Conservation (phyloP, 805 yeast genomes). For the Saccharomyces jurei region DNA sequence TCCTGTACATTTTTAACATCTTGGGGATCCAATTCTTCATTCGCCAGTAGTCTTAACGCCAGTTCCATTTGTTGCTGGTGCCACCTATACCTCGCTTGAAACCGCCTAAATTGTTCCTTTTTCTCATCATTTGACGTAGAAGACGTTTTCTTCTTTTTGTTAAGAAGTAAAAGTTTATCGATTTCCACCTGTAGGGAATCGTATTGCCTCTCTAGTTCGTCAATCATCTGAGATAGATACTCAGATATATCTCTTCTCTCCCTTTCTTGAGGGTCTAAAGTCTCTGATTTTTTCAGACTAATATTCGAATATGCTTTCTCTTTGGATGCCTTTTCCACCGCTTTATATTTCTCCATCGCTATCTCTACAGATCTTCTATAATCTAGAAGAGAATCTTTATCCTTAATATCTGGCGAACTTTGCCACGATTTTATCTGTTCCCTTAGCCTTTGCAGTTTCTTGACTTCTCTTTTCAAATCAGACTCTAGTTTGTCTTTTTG, state of each 20-base stretch:
- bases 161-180: constrained; percentile 23
- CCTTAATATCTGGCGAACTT: constrained; percentile 83
- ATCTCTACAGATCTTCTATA: constrained; percentile 60
- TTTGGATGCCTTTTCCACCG: constrained; percentile 86
- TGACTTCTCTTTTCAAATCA: constrained; percentile 90
- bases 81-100: constrained; percentile 64
- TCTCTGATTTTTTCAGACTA: constrained; percentile 63
- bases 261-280: constrained; percentile 67
- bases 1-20: constrained; percentile 70
- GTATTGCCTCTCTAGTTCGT: constrained; percentile 72
- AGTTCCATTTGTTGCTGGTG: constrained; percentile 76
- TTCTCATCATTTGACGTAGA: constrained; percentile 26
- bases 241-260: constrained; percentile 68
- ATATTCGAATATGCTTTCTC: constrained; percentile 92
- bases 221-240: constrained; percentile 61
- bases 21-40: constrained; percentile 73
- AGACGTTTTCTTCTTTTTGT: constrained; percentile 29
- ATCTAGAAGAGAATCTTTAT: constrained; percentile 75
- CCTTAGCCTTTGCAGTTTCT: constrained; percentile 83
- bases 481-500: constrained; percentile 91
- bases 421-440: constrained; percentile 96
- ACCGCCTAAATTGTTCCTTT: constrained; percentile 47
- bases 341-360: constrained; percentile 95
- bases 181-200: constrained; percentile 61
- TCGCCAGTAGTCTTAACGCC: constrained; percentile 69